Conservation (phyloP, 2,329 filamentous ascomycete species). For the Sporothrix mexicana region DNA sequence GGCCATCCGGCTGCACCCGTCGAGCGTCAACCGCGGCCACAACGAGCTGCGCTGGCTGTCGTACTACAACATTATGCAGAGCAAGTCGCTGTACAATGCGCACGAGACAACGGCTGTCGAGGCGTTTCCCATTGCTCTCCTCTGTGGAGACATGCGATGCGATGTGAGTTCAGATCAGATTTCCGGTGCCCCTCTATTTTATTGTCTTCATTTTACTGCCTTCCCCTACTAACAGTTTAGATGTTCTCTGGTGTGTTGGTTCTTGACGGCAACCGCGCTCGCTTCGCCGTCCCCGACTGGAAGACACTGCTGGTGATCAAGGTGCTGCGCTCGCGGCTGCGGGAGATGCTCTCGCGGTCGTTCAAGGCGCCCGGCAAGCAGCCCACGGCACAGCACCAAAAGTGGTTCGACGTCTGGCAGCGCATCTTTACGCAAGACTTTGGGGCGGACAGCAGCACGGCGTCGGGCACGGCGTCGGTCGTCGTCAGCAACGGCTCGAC, state of each 20-base stretch:
- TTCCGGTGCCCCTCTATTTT: neutral
- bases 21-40: slow-evolving; percentile 81
- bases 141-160: slow-evolving; percentile 88
- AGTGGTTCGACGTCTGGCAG: slow-evolving; percentile 78
- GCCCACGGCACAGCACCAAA: slow-evolving; percentile 69
- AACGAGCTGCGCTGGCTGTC: slow-evolving; percentile 79
- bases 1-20: slow-evolving; percentile 82
- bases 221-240: slow-evolving; percentile 48
- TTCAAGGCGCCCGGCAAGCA: slow-evolving; percentile 72
- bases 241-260: slow-evolving; percentile 86
- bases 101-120: slow-evolving; percentile 85
- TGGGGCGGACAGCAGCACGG: slow-evolving; percentile 27
- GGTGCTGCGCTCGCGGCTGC: slow-evolving; percentile 72
- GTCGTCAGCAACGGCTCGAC: slow-evolving; percentile 3
- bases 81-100: slow-evolving; percentile 85
- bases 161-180: slow-evolving; percentile 64
- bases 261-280: slow-evolving; percentile 83
- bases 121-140: slow-evolving; percentile 79
- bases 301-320: slow-evolving; percentile 91
- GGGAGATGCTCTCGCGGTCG: slow-evolving; percentile 73
- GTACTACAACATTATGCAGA: slow-evolving; percentile 98
- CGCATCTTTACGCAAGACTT: slow-evolving; percentile 67
- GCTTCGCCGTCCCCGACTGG: slow-evolving; percentile 86
- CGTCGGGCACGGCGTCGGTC: neutral
- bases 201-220: slow-evolving; percentile 3